Evolutionary conservation across 306 rosid genomes (phyloP).

Genomic region (Psophocarpus tetragonolobus): DNA sequence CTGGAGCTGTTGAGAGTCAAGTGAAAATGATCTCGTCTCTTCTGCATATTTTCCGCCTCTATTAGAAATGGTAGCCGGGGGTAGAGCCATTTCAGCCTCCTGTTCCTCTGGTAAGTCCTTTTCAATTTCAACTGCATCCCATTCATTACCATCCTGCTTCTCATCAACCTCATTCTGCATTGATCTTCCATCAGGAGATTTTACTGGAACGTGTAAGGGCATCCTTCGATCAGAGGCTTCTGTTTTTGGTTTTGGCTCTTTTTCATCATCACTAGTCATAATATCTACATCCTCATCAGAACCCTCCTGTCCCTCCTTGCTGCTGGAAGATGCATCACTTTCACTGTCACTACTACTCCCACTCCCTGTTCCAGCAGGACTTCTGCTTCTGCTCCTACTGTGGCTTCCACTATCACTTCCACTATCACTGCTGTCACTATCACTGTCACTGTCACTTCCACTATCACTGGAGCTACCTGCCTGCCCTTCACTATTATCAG

Average conservation of each 20-base stretch:
- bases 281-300: conserved; percentile 97
- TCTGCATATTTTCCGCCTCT: conserved; percentile 46
- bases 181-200: conserved; percentile 57
- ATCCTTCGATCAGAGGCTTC: conserved; percentile 56
- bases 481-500: conserved; percentile 69
- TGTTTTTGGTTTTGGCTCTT: conserved; percentile 61
- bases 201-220: conserved; percentile 50
- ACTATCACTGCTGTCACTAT: conserved; percentile 85
- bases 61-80: conserved; percentile 32
- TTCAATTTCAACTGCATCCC: conserved; percentile 73
- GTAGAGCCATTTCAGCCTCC: conserved; percentile 48
- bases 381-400: conserved; percentile 79
- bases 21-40: conserved; percentile 51
- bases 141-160: conserved; percentile 68
- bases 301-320: conserved; percentile 66
- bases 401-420: conserved; percentile 89
- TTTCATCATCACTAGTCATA: conserved; percentile 97
- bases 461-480: conserved; percentile 82
- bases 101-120: conserved; percentile 60
- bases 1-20: conserved; percentile 55
- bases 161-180: conserved; percentile 56
- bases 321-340: conserved; percentile 86
- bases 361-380: conserved; percentile 75
- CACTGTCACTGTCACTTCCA: conserved; percentile 89
- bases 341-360: conserved; percentile 94